Evolutionary conservation across 2,329 filamentous ascomycete species (phyloP).

Genomic region (Fonsecaea nubica): DNA sequence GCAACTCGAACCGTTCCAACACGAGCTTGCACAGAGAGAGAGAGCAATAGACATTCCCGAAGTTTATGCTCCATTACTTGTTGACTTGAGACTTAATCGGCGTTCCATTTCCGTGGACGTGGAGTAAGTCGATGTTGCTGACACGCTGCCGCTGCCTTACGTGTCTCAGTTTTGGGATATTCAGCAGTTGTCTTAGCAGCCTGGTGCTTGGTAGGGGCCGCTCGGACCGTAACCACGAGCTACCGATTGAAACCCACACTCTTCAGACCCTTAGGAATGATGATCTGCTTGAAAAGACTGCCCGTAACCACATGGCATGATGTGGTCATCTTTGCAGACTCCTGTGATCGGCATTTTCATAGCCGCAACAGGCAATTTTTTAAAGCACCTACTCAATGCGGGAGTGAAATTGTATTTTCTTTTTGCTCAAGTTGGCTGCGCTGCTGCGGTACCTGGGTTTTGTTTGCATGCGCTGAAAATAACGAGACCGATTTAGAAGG

Average conservation of each 20-base stretch:
- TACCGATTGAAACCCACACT: constrained; percentile 7
- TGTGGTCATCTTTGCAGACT: not conserved
- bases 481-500: not conserved
- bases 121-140: not conserved
- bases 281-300: not conserved
- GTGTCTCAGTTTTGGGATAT: constrained; percentile 3
- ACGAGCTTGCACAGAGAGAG: not conserved
- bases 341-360: constrained; percentile 3
- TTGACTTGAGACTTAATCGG: not conserved
- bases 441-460: not conserved
- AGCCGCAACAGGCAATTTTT: constrained; percentile 8
- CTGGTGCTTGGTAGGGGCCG: not conserved
- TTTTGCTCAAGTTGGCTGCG: not conserved
- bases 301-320: not conserved
- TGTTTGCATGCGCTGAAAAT: not conserved
- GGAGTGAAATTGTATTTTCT: not conserved
- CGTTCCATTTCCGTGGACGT: not conserved
- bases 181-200: not conserved
- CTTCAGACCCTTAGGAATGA: not conserved
- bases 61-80: not conserved
- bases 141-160: not conserved
- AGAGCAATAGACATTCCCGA: not conserved
- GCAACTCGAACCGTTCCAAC: not conserved
- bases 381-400: constrained; percentile 5
- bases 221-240: not conserved